phyloP scores from a whole-genome alignment of 768 basidiomycete genomes.

The Suillus discolor region DNA sequence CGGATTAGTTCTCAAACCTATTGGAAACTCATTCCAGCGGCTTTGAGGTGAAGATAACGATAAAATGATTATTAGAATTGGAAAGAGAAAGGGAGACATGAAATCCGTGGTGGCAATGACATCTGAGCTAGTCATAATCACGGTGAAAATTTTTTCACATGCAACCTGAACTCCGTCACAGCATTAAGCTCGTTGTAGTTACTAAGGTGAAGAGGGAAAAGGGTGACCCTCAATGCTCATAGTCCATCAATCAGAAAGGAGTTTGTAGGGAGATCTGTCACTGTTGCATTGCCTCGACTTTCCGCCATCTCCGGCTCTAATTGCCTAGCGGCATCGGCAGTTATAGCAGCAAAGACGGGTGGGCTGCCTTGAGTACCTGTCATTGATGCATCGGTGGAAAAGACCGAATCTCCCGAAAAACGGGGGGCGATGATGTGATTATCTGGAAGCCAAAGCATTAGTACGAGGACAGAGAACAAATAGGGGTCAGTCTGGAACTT shows the following conservation, averaged over 20 bases:
- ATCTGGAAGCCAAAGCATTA: slow-evolving; percentile 28
- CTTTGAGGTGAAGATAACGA: slow-evolving; percentile 6
- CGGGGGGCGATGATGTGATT: slow-evolving; percentile 39
- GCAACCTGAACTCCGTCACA: not conserved
- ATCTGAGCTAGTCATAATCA: not conserved
- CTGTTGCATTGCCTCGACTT: slow-evolving; percentile 5
- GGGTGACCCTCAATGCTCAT: not conserved
- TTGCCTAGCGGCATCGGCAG: not conserved
- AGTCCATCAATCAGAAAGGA: slow-evolving; percentile 3
- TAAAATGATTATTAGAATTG: slow-evolving; percentile 5
- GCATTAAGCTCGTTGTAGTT: slow-evolving; percentile 1
- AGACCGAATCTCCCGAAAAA: not conserved
- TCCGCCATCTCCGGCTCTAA: not conserved
- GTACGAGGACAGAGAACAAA: slow-evolving; percentile 8
- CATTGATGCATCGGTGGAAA: not conserved
- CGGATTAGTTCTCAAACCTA: slow-evolving; percentile 20
- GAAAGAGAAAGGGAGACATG: not conserved
- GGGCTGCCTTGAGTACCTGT: not conserved
- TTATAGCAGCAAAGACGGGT: not conserved
- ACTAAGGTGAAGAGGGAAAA: not conserved
- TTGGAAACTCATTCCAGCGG: not conserved
- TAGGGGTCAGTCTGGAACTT: slow-evolving; percentile 29
- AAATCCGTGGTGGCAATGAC: slow-evolving; percentile 1
- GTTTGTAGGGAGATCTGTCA: slow-evolving; percentile 1
- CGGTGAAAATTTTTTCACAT: not conserved